phyloP scores from a whole-genome alignment of 345 rosid genomes.

The Reutealis trisperma region DNA sequence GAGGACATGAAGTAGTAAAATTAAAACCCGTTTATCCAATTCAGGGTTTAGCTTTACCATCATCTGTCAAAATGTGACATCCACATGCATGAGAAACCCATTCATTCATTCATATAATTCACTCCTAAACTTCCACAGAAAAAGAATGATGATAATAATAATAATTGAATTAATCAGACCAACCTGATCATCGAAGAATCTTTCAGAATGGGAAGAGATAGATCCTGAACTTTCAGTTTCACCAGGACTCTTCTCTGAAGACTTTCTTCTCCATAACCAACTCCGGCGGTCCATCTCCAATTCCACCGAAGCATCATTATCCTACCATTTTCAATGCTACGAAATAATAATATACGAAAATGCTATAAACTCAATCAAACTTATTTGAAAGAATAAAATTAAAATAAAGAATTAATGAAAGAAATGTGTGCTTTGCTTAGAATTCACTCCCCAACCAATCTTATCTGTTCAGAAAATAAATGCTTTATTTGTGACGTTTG shows the following conservation, averaged over 20 bases:
- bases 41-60: too few species aligned
- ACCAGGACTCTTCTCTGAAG: conserved; percentile 72
- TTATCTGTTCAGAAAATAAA: not conserved
- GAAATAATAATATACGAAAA: not conserved
- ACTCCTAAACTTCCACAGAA: not conserved
- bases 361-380: conserved; percentile 16
- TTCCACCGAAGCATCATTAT: conserved; percentile 19
- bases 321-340: not conserved
- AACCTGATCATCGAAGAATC: conserved; percentile 74
- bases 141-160: too few species aligned
- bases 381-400: conserved; percentile 13
- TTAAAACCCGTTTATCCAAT: too few species aligned
- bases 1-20: too few species aligned
- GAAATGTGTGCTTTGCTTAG: conserved; percentile 46
- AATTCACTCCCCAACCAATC: conserved; percentile 46
- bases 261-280: conserved; percentile 70
- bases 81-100: too few species aligned
- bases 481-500: not conserved
- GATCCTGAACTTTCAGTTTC: conserved; percentile 71
- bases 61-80: too few species aligned
- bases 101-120: too few species aligned
- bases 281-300: conserved; percentile 66
- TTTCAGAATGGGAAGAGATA: conserved; percentile 66
- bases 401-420: not conserved
- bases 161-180: not conserved